Evolutionary conservation across 768 basidiomycete genomes (phyloP).

Genomic region (Exsudoporus frostii): DNA sequence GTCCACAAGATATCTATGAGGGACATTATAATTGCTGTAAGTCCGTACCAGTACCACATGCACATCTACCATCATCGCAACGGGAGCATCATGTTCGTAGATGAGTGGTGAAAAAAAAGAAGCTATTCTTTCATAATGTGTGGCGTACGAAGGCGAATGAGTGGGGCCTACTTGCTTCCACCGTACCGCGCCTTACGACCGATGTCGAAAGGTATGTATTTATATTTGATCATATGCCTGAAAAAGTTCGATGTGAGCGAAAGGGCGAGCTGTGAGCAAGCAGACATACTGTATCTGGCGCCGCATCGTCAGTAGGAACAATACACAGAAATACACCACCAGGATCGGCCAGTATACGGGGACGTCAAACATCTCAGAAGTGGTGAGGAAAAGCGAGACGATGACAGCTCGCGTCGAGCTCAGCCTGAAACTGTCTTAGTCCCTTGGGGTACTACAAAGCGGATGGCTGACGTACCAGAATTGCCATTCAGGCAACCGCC

Average conservation of each 20-base stretch:
- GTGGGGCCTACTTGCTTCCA: conserved; percentile 39
- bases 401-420: conserved; percentile 87
- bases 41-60: conserved; percentile 26
- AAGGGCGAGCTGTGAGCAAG: neutral
- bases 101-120: conserved; percentile 5
- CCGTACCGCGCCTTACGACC: conserved; percentile 92
- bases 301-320: conserved; percentile 94
- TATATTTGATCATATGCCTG: conserved; percentile 99
- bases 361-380: conserved; percentile 86
- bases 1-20: conserved; percentile 4
- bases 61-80: conserved; percentile 18
- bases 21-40: conserved; percentile 27
- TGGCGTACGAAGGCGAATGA: neutral
- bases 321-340: conserved; percentile 92
- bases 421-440: conserved; percentile 52
- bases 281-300: conserved; percentile 85
- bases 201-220: conserved; percentile 93
- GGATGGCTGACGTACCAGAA: conserved; percentile 64
- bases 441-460: neutral
- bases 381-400: conserved; percentile 74
- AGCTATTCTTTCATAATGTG: conserved; percentile 4
- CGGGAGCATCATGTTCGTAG: conserved; percentile 11
- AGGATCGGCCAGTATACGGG: conserved; percentile 99
- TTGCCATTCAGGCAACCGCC: conserved; percentile 94
- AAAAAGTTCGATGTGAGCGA: conserved; percentile 6